Percentiles rank a stretch among this genome's conserved stretches.
Conservation (phyloP, 495 filamentous ascomycete species). For the Tuber borchii region DNA sequence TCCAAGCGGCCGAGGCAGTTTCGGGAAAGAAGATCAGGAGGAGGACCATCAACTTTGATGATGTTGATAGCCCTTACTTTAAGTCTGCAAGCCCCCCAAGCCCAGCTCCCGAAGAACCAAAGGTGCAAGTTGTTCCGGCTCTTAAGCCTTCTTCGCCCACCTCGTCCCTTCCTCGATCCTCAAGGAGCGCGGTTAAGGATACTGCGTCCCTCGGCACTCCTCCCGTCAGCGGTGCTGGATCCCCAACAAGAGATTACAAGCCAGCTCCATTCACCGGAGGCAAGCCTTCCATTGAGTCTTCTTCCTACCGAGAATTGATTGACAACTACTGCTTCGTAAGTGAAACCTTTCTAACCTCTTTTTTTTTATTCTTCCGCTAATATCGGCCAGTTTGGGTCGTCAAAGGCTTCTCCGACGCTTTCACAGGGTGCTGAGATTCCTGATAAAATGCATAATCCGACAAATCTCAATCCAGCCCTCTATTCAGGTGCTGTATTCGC, state of each 20-base stretch:
- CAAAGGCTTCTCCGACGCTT: slow-evolving; percentile 44
- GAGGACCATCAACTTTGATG: slow-evolving; percentile 48
- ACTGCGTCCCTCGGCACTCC: slow-evolving; percentile 31
- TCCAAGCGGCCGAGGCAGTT: slow-evolving; percentile 57
- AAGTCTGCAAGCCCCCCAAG: slow-evolving; percentile 30
- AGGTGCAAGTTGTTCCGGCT: slow-evolving; percentile 19
- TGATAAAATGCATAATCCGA: slow-evolving; percentile 34
- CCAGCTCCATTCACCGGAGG: slow-evolving; percentile 40
- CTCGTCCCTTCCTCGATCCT: slow-evolving; percentile 13
- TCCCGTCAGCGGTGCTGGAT: slow-evolving; percentile 39
- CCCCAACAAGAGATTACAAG: slow-evolving; percentile 44
- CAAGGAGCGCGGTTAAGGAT: slow-evolving; percentile 27
- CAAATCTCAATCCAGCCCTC: slow-evolving; percentile 19
- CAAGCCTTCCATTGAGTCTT: slow-evolving; percentile 68
- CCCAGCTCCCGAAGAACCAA: slow-evolving; percentile 18
- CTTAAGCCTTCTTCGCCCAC: not conserved
- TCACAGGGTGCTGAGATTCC: slow-evolving; percentile 25
- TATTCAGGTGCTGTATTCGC: slow-evolving; percentile 33
- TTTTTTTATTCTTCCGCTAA: slow-evolving; percentile 19
- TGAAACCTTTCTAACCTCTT: slow-evolving; percentile 43
- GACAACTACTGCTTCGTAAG: slow-evolving; percentile 99
- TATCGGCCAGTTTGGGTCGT: slow-evolving; percentile 49
- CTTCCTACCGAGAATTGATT: slow-evolving; percentile 85
- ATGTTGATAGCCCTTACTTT: slow-evolving; percentile 41
- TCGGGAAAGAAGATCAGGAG: slow-evolving; percentile 49